Conservation (phyloP, 805 yeast genomes). For the Grigorovia humatica region DNA sequence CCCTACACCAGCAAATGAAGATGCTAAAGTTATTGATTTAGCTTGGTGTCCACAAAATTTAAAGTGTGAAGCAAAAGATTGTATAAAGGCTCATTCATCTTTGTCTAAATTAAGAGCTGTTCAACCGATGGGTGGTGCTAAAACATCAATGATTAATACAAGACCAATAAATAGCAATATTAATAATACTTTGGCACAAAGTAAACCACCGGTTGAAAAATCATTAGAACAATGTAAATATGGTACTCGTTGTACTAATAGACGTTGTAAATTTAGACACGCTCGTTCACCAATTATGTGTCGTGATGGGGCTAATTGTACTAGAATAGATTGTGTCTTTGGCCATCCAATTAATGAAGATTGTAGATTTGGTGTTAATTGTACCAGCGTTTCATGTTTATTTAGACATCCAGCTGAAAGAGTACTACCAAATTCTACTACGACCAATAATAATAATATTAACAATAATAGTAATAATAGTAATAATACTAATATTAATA, state of each 20-base stretch:
- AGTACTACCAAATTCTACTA: constrained; percentile 21
- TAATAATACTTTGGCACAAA: background rate
- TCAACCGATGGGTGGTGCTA: constrained; percentile 21
- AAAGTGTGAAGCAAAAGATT: constrained; percentile 47
- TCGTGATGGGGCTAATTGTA: constrained; percentile 72
- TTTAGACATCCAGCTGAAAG: constrained; percentile 80
- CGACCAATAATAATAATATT: constrained; percentile 7
- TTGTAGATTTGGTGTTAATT: constrained; percentile 70
- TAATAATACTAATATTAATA: constrained; percentile 11
- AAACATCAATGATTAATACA: constrained; percentile 8
- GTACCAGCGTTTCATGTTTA: constrained; percentile 62
- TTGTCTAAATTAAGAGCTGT: constrained; percentile 40
- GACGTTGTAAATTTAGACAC: constrained; percentile 74
- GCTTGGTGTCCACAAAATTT: constrained; percentile 74
- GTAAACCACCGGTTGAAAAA: constrained; percentile 32
- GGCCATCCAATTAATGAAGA: constrained; percentile 71
- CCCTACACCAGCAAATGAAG: constrained; percentile 77
- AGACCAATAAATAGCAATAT: background rate
- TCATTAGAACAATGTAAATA: constrained; percentile 76
- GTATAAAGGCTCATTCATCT: constrained; percentile 78
- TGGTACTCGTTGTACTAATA: constrained; percentile 66
- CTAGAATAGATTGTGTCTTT: constrained; percentile 71
- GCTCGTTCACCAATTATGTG: constrained; percentile 66
- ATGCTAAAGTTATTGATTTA: constrained; percentile 53
- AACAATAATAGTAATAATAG: constrained; percentile 8